These are phyloP conservation scores for Ceratocystis ficicola DNA, from an alignment of 2,329 filamentous ascomycete genomes.

Conservation along the genomic window DNA sequence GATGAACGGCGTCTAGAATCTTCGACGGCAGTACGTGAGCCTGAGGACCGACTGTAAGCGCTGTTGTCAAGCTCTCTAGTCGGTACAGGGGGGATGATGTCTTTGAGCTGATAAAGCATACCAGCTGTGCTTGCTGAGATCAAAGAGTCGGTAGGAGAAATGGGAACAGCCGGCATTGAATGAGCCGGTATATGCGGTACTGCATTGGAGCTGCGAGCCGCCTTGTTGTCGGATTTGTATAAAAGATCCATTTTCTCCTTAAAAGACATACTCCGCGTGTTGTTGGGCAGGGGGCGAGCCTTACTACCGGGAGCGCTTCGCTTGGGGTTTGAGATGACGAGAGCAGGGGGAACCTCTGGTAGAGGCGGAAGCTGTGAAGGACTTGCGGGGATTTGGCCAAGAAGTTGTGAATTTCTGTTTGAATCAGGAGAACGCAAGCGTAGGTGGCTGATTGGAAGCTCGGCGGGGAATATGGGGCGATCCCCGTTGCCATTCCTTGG, in stretches of 20 bases:
- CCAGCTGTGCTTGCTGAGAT: conserved; percentile 32
- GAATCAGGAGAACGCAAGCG: conserved; percentile 39
- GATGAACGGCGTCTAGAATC: conserved; percentile 38
- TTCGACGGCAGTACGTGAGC: conserved; percentile 26
- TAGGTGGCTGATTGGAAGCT: conserved; percentile 33
- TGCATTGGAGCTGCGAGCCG: conserved; percentile 8
- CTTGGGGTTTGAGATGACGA: conserved; percentile 10
- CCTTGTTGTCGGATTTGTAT: conserved; percentile 24
- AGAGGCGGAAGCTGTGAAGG: conserved; percentile 42
- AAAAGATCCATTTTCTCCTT: conserved; percentile 45
- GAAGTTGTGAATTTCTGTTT: conserved; percentile 32
- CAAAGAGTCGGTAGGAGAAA: conserved; percentile 23
- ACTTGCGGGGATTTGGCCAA: conserved; percentile 26
- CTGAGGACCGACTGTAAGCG: background rate
- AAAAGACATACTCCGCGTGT: conserved; percentile 47
- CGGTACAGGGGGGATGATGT: conserved; percentile 28
- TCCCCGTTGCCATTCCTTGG: conserved; percentile 38
- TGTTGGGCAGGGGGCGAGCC: conserved; percentile 36
- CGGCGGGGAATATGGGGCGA: conserved; percentile 37
- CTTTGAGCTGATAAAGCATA: conserved; percentile 27
- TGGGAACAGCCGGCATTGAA: background rate
- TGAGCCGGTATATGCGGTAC: conserved; percentile 26
- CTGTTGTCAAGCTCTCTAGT: background rate
- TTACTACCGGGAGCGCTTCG: conserved; percentile 23
- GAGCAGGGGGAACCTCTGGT: conserved; percentile 33